Conservation (phyloP, 257 asterid genomes). For the Paraleonurus japonicus region DNA sequence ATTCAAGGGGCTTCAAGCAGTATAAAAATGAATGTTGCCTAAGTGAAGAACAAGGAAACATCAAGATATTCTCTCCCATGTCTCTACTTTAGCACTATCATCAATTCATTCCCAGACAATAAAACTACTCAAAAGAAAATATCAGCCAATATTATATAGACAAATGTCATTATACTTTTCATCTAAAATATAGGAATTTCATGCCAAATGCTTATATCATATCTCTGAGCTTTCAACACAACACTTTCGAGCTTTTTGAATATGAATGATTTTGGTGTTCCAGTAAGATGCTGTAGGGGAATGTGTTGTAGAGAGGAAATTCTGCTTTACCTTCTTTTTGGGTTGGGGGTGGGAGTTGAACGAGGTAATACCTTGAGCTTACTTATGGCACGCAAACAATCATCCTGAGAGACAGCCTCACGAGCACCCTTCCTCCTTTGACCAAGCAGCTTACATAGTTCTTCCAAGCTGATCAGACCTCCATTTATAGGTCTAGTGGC, state of each 20-base stretch:
- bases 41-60: background rate
- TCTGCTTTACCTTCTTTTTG: background rate
- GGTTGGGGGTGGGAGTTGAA: background rate
- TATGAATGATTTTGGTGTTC: background rate
- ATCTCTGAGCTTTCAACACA: conserved; percentile 8
- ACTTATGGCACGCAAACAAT: conserved; percentile 96
- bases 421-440: conserved; percentile 84
- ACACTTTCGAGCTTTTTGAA: background rate
- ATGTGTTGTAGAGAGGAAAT: background rate
- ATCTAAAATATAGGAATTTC: background rate
- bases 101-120: background rate
- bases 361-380: conserved; percentile 79
- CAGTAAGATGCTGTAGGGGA: background rate
- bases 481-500: conserved; percentile 88
- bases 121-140: background rate
- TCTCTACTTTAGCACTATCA: background rate
- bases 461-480: conserved; percentile 92
- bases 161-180: background rate
- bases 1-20: background rate
- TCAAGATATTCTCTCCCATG: background rate
- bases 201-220: background rate
- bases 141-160: background rate
- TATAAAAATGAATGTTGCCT: background rate
- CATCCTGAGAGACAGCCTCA: conserved; percentile 89
- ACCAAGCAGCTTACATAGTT: conserved; percentile 73